These are phyloP conservation scores for Glebionis coronaria DNA, from an alignment of 129 eudicot genomes.

Conservation along the genomic window DNA sequence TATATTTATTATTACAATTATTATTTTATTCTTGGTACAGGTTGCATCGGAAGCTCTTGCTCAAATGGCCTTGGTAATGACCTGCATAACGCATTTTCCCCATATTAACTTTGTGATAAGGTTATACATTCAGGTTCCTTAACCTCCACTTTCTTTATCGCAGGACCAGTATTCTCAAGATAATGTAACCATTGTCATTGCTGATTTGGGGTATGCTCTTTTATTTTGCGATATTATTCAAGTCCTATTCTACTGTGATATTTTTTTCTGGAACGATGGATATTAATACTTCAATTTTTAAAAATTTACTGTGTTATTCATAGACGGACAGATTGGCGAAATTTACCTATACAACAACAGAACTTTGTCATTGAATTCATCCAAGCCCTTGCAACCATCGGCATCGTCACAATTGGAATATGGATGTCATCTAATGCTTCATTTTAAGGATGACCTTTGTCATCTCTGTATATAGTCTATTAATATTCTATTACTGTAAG, in stretches of 20 bases:
- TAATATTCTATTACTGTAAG: conserved; percentile 25
- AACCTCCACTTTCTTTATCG: conserved; percentile 12
- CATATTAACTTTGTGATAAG: background rate
- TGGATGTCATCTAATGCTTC: conserved; percentile 72
- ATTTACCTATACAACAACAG: conserved; percentile 53
- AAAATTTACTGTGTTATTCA: conserved; percentile 3
- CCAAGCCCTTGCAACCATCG: conserved; percentile 86
- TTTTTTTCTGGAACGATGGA: background rate
- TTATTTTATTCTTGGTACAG: conserved; percentile 36
- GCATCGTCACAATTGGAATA: conserved; percentile 74
- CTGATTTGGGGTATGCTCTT: conserved; percentile 83
- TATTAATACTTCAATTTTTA: background rate
- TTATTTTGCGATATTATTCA: background rate
- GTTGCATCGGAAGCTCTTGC: conserved; percentile 96
- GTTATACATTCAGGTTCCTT: conserved; percentile 7
- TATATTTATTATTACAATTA: conserved; percentile 2
- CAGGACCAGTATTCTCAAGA: conserved; percentile 89
- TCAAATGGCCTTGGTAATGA: conserved; percentile 76
- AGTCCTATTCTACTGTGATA: background rate
- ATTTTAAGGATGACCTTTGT: conserved; percentile 26
- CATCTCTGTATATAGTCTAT: conserved; percentile 46
- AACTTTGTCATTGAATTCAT: conserved; percentile 62
- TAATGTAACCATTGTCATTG: conserved; percentile 84
- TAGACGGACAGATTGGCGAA: conserved; percentile 89
- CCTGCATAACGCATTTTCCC: background rate